Evolutionary conservation across 164 flowering plant genomes (phyloP), one percentile per base, ranked within the genome.

Genomic region (Dillenia suffruticosa): DNA sequence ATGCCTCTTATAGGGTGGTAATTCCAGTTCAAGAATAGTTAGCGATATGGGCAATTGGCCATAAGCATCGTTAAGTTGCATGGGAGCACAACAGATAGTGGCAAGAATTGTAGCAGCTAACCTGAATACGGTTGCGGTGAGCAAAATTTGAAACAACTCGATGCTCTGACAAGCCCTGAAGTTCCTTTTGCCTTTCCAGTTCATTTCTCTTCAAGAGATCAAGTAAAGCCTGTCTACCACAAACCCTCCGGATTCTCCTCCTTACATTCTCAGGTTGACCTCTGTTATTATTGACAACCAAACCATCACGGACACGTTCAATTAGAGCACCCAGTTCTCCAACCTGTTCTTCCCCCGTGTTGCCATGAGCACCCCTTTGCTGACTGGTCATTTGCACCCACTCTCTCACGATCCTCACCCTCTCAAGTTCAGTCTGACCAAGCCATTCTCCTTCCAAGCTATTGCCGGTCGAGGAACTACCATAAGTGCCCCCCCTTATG

Each of bases 61-160:
- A 32, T 32, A 32, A 32, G 40, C 40, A 32, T 32, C 40, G 5
- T 32, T 32, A 32, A 32, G 40, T 32, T 32, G 40, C 40, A 32
- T 32, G 6, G 40, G 40, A 32, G 40, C 40, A 32, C 40, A 32
- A 32, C 40, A 32, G 40, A 32, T 32, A 32, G 5, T 0, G 40
- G 40, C 40, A 32, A 4, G 6, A 32, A 7, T 32, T 32, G 40
- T 32, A 40, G 49, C 49, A 63, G 51, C 72, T 68, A 56, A 95
- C 99, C 97, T 95, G 97, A 67, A 95, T 92, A 26, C 99, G 94
- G 66, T 90, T 92, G 52, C 99, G 92, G 63, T 88, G 85, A 72
- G 94, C 76, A 71, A 95, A 95, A 49, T 77, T 72, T 56, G 97
- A 82, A 54, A 95, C 99, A 58, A 88, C 85, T 19, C 75, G 79